A percentile compares a stretch with the other conserved stretches of the same genome.
Conservation (phyloP, 805 yeast genomes). For the Kluyveromyces siamensis region DNA sequence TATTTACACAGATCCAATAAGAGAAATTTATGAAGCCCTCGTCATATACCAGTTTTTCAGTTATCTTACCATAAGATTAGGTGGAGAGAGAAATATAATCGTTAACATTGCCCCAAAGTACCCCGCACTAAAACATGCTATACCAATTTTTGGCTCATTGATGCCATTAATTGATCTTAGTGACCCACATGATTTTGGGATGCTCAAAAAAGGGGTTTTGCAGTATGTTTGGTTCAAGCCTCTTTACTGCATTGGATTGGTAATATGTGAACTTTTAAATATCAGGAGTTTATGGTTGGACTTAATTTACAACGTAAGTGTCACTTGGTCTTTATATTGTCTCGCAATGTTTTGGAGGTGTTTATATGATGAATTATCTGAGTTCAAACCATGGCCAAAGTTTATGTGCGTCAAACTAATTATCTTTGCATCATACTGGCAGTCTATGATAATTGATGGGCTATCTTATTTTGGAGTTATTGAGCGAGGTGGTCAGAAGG, state of each 20-base stretch:
- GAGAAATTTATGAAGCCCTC: constrained; percentile 93
- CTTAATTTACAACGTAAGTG: constrained; percentile 69
- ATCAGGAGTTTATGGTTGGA: constrained; percentile 48
- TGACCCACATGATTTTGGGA: constrained; percentile 72
- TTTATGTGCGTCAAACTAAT: constrained; percentile 88
- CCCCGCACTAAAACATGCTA: constrained; percentile 55
- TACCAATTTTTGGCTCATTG: constrained; percentile 40
- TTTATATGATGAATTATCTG: constrained; percentile 63
- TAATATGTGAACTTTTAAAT: constrained; percentile 37
- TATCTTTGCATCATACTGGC: constrained; percentile 98
- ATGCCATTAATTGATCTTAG: constrained; percentile 65
- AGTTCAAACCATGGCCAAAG: constrained; percentile 84
- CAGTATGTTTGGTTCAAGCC: constrained; percentile 97
- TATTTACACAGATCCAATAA: constrained; percentile 53
- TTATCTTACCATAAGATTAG: constrained; percentile 70
- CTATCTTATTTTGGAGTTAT: constrained; percentile 41
- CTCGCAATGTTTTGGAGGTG: constrained; percentile 91
- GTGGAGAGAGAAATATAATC: constrained; percentile 82
- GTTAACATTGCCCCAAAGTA: constrained; percentile 61
- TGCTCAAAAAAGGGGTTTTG: constrained; percentile 73
- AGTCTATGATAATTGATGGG: constrained; percentile 55
- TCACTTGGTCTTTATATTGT: constrained; percentile 72
- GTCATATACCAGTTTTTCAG: constrained; percentile 90
- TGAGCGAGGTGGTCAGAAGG: constrained; percentile 22
- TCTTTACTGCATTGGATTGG: constrained; percentile 50